phyloP scores from a whole-genome alignment of 176 grass and related monocot genomes.

The Aegilops umbellulata region DNA sequence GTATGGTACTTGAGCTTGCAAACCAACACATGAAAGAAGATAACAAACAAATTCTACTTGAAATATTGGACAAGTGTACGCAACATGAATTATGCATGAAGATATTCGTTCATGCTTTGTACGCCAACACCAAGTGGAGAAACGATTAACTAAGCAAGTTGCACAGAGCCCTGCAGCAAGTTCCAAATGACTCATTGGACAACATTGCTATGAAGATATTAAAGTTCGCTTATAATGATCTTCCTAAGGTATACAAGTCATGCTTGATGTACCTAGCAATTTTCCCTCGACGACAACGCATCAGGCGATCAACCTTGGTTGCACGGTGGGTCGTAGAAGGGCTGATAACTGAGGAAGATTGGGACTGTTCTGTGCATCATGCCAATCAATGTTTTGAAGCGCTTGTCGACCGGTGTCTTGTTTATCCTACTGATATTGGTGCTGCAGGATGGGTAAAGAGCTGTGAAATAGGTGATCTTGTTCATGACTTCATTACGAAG shows the following conservation, averaged over 20 bases:
- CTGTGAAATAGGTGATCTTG: neutral
- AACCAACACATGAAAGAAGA: too few species aligned
- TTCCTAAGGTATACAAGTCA: neutral
- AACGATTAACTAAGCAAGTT: neutral
- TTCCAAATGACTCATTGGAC: neutral
- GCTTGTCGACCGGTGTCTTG: neutral
- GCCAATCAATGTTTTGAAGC: neutral
- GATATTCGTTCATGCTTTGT: neutral
- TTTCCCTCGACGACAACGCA: neutral
- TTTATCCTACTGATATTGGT: neutral
- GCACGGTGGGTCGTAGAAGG: neutral
- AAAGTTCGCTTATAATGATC: neutral
- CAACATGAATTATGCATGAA: neutral
- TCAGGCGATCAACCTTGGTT: conserved; percentile 10
- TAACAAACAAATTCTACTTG: too few species aligned
- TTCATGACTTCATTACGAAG: conserved; percentile 13
- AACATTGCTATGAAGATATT: neutral
- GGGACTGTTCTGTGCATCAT: neutral
- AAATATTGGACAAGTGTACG: neutral
- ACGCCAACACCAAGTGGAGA: neutral
- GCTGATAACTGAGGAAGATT: neutral
- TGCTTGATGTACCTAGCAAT: conserved; percentile 19
- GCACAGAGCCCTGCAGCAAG: neutral
- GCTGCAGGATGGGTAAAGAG: neutral
- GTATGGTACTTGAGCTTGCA: too few species aligned